Evolutionary conservation across 2,329 filamentous ascomycete species (phyloP).

Genomic region (Nemania sp.): DNA sequence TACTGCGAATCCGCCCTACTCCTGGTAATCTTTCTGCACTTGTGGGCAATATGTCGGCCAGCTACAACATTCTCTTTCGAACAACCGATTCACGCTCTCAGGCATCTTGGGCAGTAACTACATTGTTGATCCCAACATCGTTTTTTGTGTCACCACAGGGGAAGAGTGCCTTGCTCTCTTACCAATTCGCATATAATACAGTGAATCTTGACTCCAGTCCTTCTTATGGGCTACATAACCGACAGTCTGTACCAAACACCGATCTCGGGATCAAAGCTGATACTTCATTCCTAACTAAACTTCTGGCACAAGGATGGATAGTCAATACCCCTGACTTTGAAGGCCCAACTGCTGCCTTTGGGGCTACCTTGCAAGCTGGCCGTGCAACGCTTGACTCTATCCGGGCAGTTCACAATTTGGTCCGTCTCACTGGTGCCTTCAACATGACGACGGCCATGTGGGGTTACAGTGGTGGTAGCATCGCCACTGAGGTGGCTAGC

Average conservation of each 20-base stretch:
- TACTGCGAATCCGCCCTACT: conserved; percentile 48
- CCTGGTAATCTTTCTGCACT: conserved; percentile 43
- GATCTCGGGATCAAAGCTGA: conserved; percentile 36
- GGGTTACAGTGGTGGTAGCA: conserved; percentile 68
- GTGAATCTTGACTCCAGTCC: conserved; percentile 54
- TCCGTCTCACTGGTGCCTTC: background rate
- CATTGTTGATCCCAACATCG: conserved; percentile 44
- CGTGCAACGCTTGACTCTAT: conserved; percentile 40
- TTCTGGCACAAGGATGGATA: conserved; percentile 59
- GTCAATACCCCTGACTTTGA: conserved; percentile 62
- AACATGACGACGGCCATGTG: conserved; percentile 58
- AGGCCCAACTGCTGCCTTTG: conserved; percentile 54
- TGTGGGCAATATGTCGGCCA: conserved; percentile 32
- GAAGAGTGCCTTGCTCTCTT: conserved; percentile 52
- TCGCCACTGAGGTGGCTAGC: conserved; percentile 65
- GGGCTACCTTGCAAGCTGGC: conserved; percentile 37
- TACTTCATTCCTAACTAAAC: conserved; percentile 49
- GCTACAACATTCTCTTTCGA: conserved; percentile 55
- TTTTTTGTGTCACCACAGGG: background rate
- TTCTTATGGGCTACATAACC: conserved; percentile 48
- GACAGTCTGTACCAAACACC: conserved; percentile 18
- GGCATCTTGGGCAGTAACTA: conserved; percentile 56
- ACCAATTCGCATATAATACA: conserved; percentile 55
- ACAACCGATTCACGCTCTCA: conserved; percentile 52
- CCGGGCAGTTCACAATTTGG: conserved; percentile 36